Conservation (phyloP, 2,329 filamentous ascomycete genomes). For the Cucurbitaria berberidis region DNA sequence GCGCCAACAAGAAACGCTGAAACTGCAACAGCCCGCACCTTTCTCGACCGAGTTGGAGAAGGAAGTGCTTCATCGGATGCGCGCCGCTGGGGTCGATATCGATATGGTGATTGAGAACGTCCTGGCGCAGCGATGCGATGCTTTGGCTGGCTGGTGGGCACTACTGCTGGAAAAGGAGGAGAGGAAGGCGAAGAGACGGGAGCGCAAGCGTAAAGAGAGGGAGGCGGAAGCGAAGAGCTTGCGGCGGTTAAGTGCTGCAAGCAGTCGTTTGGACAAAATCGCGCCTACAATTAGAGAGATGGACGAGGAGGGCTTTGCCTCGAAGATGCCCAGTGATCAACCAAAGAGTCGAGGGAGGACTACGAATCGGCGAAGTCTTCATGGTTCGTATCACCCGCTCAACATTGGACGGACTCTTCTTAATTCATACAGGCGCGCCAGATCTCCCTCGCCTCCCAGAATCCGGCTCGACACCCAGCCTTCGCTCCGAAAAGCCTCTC, state of each 20-base stretch:
- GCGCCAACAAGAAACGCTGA: slow-evolving; percentile 86
- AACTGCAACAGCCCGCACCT: slow-evolving; percentile 77
- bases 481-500: slow-evolving; percentile 55
- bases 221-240: slow-evolving; percentile 82
- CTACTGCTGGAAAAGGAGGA: slow-evolving; percentile 92
- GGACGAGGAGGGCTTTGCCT: slow-evolving; percentile 71
- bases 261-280: slow-evolving; percentile 81
- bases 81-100: slow-evolving; percentile 89
- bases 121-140: slow-evolving; percentile 84
- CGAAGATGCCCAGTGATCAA: slow-evolving; percentile 58
- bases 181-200: slow-evolving; percentile 79
- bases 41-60: slow-evolving; percentile 90
- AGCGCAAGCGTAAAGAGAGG: slow-evolving; percentile 82
- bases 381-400: slow-evolving; percentile 30
- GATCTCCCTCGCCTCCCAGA: slow-evolving; percentile 82
- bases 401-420: neutral
- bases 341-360: slow-evolving; percentile 77
- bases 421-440: slow-evolving; percentile 58
- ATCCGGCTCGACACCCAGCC: slow-evolving; percentile 50
- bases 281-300: slow-evolving; percentile 79
- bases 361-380: slow-evolving; percentile 70
- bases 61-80: slow-evolving; percentile 90
- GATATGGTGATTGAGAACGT: slow-evolving; percentile 96
- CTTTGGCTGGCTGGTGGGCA: slow-evolving; percentile 94
- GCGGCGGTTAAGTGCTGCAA: slow-evolving; percentile 84